Evolutionary conservation across 257 asterid genomes (phyloP), one percentile per base, ranked within the genome.

Genomic region (Solanum chilense): DNA sequence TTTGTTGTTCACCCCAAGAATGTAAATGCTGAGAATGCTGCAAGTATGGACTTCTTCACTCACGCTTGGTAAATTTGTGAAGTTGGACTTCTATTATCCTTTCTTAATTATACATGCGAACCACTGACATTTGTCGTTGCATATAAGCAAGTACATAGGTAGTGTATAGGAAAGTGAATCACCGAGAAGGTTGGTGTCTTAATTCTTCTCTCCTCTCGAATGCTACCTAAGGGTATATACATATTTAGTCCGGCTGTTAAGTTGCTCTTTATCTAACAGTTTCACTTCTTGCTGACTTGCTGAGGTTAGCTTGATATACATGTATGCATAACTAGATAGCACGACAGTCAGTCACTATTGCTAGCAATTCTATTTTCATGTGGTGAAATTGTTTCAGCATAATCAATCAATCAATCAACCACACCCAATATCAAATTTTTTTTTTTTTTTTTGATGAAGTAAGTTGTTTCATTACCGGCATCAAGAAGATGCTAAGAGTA

Each of bases 1-100:
- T 97, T 95, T 88, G 98, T 97, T 88, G 98, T 97, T 89, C 94
- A 94, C 90, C 99, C 99, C 49, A 96, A 93, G 93, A 93, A 92
- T 93, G 98, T 97, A 76, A 95, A 93, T 93, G 99, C 99, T 69
- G 99, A 94, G 91, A 97, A 93, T 92, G 98, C 99, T 86, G 91
- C 93, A 71, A 90, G 99, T 97, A 96, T 31, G 93, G 71, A 71
- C 82, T 83, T 56, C 83, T 86, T 52, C 49, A 85, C 33, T 71
- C 68, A 27, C 69, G 33, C 85, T 81, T 31, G 68, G 69, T 81
- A 18, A 81, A 18, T 81, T 49, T 81, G 85, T 81, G 37, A 49
- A 49, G 69, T 49, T 81, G 42, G 42, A 45, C 85, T 27, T 49
- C 49, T 29, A 31, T 81, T 49, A 8, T 73, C 29, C 39, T 23